Evolutionary conservation across 305 asterid species (phyloP).

Genomic region (Fraxinus dipetala): DNA sequence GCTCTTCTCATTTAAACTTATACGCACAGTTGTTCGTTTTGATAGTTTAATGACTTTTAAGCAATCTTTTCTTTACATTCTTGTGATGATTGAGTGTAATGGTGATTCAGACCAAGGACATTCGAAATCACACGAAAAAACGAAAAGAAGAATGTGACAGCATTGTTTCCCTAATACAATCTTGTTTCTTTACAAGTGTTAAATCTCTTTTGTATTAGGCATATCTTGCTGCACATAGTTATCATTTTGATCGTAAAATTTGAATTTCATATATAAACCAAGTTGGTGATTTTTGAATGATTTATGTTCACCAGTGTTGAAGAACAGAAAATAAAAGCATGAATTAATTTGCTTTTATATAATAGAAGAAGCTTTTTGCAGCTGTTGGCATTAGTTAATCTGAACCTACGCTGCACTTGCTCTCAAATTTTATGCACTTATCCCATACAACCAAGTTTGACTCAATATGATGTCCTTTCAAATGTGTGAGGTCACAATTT

Average conservation of each 20-base stretch:
- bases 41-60: constrained; percentile 6
- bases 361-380: background rate
- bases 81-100: background rate
- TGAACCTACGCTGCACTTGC: background rate
- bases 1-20: background rate
- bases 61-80: background rate
- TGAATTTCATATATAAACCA: background rate
- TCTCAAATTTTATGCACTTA: background rate
- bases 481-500: background rate
- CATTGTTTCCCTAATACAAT: background rate
- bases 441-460: background rate
- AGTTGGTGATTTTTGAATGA: background rate
- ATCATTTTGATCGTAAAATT: background rate
- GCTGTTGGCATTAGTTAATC: background rate
- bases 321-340: background rate
- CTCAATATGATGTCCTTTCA: background rate
- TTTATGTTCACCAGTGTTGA: background rate
- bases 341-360: background rate
- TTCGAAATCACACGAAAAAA: background rate
- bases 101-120: background rate
- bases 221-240: background rate
- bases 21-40: background rate
- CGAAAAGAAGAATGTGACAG: background rate
- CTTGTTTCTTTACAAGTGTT: background rate
- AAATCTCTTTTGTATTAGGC: background rate